Evolutionary conservation across 768 basidiomycete genomes (phyloP).

Genomic region (Pleurotus djamor): DNA sequence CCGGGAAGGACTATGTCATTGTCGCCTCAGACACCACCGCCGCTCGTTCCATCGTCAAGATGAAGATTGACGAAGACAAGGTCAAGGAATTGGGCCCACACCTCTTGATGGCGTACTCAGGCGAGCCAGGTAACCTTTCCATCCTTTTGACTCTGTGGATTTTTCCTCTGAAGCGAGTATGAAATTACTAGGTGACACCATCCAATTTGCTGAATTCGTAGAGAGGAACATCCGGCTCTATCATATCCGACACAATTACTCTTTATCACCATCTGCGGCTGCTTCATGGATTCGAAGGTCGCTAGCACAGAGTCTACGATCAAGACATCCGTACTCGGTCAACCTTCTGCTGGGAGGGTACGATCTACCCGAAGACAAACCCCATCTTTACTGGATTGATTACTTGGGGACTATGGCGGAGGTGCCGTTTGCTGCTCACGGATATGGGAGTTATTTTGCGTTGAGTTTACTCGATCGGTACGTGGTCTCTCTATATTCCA

Average conservation of each 20-base stretch:
- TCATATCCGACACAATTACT: constrained; percentile 90
- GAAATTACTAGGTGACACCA: constrained; percentile 73
- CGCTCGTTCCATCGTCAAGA: constrained; percentile 91
- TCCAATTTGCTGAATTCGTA: constrained; percentile 95
- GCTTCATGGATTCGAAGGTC: constrained; percentile 94
- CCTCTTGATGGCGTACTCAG: constrained; percentile 92
- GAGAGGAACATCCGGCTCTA: constrained; percentile 95
- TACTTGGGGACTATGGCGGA: constrained; percentile 88
- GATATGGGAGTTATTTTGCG: constrained; percentile 92
- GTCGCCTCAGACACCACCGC: constrained; percentile 90
- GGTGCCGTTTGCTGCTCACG: constrained; percentile 93
- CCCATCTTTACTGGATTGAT: constrained; percentile 94
- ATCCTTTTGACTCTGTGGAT: not conserved
- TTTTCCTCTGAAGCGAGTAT: not conserved
- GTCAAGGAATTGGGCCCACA: constrained; percentile 90
- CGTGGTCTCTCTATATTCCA: constrained; percentile 12
- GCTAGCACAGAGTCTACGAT: constrained; percentile 87
- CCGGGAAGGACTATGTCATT: constrained; percentile 91
- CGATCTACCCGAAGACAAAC: constrained; percentile 70
- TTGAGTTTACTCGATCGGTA: constrained; percentile 90
- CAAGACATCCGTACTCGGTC: constrained; percentile 84
- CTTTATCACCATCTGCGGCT: constrained; percentile 87
- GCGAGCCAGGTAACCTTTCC: constrained; percentile 74
- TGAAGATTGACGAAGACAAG: constrained; percentile 97
- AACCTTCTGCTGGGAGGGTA: constrained; percentile 93